Percentiles rank a stretch among this genome's conserved stretches.
Conservation (phyloP, 345 rosid species). For the Populus tremula region DNA sequence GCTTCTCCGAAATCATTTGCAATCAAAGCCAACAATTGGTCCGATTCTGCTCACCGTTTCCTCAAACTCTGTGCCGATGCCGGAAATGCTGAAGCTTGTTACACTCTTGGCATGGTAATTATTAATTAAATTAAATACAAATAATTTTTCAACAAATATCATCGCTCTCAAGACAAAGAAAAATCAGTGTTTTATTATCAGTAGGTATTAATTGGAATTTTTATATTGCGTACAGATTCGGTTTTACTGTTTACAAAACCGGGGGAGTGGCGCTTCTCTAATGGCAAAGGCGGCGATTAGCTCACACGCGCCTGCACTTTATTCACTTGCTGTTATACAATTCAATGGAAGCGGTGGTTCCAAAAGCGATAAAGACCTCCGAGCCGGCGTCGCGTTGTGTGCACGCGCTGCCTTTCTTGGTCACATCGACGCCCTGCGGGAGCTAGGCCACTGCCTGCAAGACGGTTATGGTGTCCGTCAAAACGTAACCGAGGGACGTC, state of each 20-base stretch:
- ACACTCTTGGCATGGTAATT: constrained; percentile 91
- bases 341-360: constrained; percentile 98
- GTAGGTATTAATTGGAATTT: background rate
- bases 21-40: constrained; percentile 67
- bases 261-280: constrained; percentile 82
- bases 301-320: constrained; percentile 78
- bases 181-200: background rate
- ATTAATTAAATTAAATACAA: no score
- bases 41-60: constrained; percentile 78
- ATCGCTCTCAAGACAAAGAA: background rate
- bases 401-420: constrained; percentile 91
- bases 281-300: constrained; percentile 95
- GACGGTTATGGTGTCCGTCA: constrained; percentile 97
- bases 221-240: constrained; percentile 55
- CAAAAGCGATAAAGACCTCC: constrained; percentile 81
- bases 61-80: constrained; percentile 74
- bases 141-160: background rate
- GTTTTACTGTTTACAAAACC: constrained; percentile 73
- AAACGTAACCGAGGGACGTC: constrained; percentile 76
- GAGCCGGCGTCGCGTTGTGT: constrained; percentile 90
- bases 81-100: constrained; percentile 87
- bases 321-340: constrained; percentile 84
- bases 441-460: constrained; percentile 96
- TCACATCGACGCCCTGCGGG: constrained; percentile 87
- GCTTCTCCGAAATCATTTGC: constrained; percentile 57